Conservation (phyloP, 371 early-diverging fungal genomes). For the Mucor piriformis region DNA sequence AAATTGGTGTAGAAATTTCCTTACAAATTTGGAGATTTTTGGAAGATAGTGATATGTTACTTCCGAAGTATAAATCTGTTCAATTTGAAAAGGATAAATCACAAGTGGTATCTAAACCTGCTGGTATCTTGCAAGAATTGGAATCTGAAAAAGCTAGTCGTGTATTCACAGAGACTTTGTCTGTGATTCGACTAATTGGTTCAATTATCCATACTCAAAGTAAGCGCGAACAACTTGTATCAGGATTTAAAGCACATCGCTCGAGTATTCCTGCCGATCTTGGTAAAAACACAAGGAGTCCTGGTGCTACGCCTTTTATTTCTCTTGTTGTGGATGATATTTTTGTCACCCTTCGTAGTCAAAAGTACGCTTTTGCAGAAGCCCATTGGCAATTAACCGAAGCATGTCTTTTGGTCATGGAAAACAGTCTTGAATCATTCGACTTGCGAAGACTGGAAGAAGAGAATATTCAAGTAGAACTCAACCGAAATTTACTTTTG, state of each 20-base stretch:
- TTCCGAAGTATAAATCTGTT: conserved; percentile 7
- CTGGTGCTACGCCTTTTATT: conserved; percentile 83
- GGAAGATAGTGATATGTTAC: conserved; percentile 34
- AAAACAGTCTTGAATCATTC: conserved; percentile 78
- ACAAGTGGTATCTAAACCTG: conserved; percentile 9
- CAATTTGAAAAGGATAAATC: conserved; percentile 9
- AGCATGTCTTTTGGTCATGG: conserved; percentile 75
- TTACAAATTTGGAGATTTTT: conserved; percentile 35
- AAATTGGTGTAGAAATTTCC: conserved; percentile 31
- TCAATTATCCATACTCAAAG: conserved; percentile 70
- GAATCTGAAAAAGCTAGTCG: conserved; percentile 53
- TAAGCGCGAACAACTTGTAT: conserved; percentile 35
- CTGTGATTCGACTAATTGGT: conserved; percentile 76
- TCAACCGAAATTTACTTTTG: background rate
- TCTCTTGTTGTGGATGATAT: conserved; percentile 80
- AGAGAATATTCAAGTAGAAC: conserved; percentile 5
- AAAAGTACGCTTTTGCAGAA: conserved; percentile 67
- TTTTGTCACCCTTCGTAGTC: conserved; percentile 69
- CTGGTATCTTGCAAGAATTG: conserved; percentile 36
- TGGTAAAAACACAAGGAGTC: conserved; percentile 63
- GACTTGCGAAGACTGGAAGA: conserved; percentile 56
- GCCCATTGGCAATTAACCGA: conserved; percentile 83
- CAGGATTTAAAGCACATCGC: conserved; percentile 39
- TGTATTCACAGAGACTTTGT: conserved; percentile 83
- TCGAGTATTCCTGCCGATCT: conserved; percentile 61